phyloP scores from a whole-genome alignment of 129 eudicot species.

The Centaurea solstitialis region DNA sequence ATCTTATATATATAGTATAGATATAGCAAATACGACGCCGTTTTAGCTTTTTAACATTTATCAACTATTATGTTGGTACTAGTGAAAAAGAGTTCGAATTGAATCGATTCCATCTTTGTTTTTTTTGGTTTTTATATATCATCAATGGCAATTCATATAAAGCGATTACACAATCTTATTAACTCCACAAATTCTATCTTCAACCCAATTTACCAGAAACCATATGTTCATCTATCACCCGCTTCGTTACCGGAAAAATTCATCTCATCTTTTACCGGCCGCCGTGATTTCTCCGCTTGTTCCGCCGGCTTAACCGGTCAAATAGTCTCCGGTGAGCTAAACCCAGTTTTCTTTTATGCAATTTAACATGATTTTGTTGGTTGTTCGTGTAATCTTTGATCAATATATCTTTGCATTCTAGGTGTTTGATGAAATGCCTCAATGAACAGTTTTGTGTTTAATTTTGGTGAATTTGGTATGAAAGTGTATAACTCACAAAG shows the following conservation, averaged over 20 bases:
- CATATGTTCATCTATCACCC: not conserved
- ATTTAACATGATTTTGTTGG: not conserved
- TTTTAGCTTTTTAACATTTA: too few species aligned
- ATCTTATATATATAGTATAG: too few species aligned
- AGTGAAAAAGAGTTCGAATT: not conserved
- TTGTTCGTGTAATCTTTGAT: not conserved
- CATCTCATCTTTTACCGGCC: slow-evolving; percentile 13
- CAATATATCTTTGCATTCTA: slow-evolving; percentile 14
- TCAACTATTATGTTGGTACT: not conserved
- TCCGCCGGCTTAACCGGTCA: slow-evolving; percentile 20
- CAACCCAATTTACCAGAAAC: slow-evolving; percentile 3
- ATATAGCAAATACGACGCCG: too few species aligned
- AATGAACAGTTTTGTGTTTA: not conserved
- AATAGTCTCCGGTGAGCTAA: slow-evolving; percentile 28
- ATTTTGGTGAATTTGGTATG: not conserved
- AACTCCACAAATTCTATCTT: slow-evolving; percentile 17
- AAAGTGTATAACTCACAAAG: slow-evolving; percentile 14
- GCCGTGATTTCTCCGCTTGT: slow-evolving; percentile 24
- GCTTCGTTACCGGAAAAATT: slow-evolving; percentile 11
- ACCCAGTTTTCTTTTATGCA: not conserved
- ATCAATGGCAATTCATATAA: slow-evolving; percentile 24
- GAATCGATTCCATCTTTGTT: not conserved
- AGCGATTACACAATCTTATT: slow-evolving; percentile 9
- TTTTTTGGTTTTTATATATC: not conserved
- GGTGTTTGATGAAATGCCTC: slow-evolving; percentile 49